phyloP scores from a whole-genome alignment of 2,329 filamentous ascomycete species.

The Phialemonium atrogriseum region DNA sequence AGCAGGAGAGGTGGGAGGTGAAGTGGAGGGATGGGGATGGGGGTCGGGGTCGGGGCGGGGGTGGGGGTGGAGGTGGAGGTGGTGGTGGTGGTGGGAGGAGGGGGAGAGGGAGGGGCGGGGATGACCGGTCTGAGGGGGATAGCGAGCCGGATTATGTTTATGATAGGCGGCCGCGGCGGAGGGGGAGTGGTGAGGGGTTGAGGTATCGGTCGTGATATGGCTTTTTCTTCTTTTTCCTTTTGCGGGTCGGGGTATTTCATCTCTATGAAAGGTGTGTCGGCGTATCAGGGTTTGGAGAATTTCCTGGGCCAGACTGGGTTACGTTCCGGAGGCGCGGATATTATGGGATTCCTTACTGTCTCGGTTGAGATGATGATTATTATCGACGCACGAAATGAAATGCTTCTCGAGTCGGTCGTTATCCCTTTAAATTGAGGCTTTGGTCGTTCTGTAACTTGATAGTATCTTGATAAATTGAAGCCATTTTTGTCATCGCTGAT shows the following conservation, averaged over 20 bases:
- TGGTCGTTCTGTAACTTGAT: no score
- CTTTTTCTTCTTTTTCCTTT: neutral
- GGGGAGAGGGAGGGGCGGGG: slow-evolving; percentile 10
- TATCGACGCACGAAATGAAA: no score
- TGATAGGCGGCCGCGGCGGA: slow-evolving; percentile 5
- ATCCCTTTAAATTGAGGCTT: no score
- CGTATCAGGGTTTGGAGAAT: no score
- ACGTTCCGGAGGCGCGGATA: no score
- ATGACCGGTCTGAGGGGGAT: neutral
- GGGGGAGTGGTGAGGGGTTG: slow-evolving; percentile 7
- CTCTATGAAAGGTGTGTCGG: no score
- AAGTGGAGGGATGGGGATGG: slow-evolving; percentile 12
- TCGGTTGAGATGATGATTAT: no score
- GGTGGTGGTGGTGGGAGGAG: slow-evolving; percentile 5
- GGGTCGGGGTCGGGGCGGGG: slow-evolving; percentile 6
- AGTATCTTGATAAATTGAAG: no score
- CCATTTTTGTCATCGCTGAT: no score
- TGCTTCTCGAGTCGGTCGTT: no score
- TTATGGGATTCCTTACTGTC: no score
- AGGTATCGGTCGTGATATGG: slow-evolving; percentile 5
- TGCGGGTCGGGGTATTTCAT: neutral
- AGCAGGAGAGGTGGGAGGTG: slow-evolving; percentile 24
- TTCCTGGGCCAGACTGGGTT: no score
- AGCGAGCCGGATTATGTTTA: slow-evolving; percentile 6
- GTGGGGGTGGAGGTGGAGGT: neutral